Conservation (phyloP, 2,329 filamentous ascomycete species). For the Calycina herbarum region DNA sequence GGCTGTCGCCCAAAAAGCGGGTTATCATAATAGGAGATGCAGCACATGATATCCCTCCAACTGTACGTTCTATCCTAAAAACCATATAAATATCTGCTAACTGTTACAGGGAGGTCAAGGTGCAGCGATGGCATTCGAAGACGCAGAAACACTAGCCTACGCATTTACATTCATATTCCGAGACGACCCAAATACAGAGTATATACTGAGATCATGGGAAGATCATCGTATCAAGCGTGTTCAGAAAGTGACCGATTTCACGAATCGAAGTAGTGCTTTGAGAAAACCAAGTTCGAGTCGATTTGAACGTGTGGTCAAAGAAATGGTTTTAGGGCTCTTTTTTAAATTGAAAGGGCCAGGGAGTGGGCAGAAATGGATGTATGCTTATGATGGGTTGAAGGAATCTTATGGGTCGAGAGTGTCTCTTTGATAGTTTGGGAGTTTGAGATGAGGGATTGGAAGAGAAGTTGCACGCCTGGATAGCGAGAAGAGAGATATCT, state of each 20-base stretch:
- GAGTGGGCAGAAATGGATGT: neutral
- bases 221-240: conserved; percentile 7
- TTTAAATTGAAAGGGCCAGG: neutral
- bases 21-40: conserved; percentile 48
- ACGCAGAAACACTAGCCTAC: conserved; percentile 44
- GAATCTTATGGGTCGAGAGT: neutral
- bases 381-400: conserved; percentile 3
- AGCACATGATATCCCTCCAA: conserved; percentile 47
- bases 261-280: conserved; percentile 3
- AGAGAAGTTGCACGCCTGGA: no score
- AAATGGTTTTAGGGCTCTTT: neutral
- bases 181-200: neutral
- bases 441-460: no score
- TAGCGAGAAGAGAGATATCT: no score
- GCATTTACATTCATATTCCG: conserved; percentile 5
- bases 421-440: no score
- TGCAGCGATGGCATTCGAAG: conserved; percentile 47
- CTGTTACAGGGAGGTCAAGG: conserved; percentile 44
- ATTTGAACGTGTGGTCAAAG: neutral
- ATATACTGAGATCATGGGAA: neutral
- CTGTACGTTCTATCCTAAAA: neutral
- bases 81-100: neutral
- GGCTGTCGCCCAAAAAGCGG: conserved; percentile 37
- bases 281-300: neutral
- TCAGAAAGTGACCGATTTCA: conserved; percentile 5